Evolutionary conservation across 2,329 filamentous ascomycete genomes (phyloP).

Genomic region (Ophiosphaerella narmari): DNA sequence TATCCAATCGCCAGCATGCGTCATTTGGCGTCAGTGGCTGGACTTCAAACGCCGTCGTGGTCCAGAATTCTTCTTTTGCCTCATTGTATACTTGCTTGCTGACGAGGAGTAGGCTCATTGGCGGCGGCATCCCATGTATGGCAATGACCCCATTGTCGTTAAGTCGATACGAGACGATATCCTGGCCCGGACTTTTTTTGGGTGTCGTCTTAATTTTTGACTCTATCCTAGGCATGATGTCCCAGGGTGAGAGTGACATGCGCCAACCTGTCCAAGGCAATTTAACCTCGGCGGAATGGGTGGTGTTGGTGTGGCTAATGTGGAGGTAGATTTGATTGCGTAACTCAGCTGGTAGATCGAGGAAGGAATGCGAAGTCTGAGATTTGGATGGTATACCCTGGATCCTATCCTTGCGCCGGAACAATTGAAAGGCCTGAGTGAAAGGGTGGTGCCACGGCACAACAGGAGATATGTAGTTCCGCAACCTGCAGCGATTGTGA

Average conservation of each 20-base stretch:
- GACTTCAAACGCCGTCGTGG: constrained; percentile 9
- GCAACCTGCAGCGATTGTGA: constrained; percentile 6
- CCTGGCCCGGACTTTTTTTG: neutral
- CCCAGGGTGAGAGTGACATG: too few species aligned
- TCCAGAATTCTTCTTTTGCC: constrained; percentile 5
- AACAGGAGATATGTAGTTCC: constrained; percentile 1
- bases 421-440: neutral
- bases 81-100: constrained; percentile 9
- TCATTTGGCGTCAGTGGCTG: constrained; percentile 9
- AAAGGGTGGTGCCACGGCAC: neutral
- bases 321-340: constrained; percentile 10
- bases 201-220: too few species aligned
- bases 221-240: neutral
- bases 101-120: constrained; percentile 4
- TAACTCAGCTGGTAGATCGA: constrained; percentile 14
- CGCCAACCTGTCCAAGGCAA: neutral
- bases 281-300: neutral
- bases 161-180: constrained; percentile 1
- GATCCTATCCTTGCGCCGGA: neutral
- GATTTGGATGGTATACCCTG: neutral
- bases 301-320: neutral
- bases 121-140: constrained; percentile 5
- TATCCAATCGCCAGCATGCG: constrained; percentile 5
- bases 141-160: constrained; percentile 6
- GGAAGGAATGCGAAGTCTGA: constrained; percentile 3